phyloP scores from a whole-genome alignment of 257 asterid genomes.

The Buddleja alternifolia region DNA sequence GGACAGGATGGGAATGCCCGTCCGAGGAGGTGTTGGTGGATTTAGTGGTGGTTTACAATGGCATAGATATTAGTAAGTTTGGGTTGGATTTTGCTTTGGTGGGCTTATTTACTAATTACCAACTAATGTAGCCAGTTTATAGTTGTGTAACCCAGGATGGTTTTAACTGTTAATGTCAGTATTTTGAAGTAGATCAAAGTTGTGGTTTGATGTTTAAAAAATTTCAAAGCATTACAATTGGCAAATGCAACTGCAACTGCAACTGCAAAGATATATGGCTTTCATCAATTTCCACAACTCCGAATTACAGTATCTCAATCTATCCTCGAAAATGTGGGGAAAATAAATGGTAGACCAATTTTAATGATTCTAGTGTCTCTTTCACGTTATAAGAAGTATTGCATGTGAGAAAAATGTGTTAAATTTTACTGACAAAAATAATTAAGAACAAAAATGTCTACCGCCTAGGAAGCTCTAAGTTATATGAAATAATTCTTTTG shows the following conservation, averaged over 20 bases:
- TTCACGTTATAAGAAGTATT: too few species aligned
- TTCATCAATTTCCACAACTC: too few species aligned
- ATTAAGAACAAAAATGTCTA: too few species aligned
- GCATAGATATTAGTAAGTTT: conserved; percentile 44
- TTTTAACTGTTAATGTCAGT: neutral
- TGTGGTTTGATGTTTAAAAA: conserved; percentile 10
- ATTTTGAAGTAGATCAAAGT: conserved; percentile 15
- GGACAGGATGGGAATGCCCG: conserved; percentile 79
- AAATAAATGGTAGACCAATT: too few species aligned
- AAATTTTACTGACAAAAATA: too few species aligned
- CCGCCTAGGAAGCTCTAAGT: too few species aligned
- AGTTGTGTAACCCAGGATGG: neutral
- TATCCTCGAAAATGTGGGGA: too few species aligned
- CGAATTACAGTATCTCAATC: too few species aligned
- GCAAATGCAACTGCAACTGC: conserved; percentile 16
- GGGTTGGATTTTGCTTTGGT: neutral
- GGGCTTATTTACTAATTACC: neutral
- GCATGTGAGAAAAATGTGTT: too few species aligned
- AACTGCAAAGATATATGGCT: too few species aligned
- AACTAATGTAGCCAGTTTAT: conserved; percentile 20
- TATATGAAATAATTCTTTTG: too few species aligned
- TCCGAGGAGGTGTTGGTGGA: conserved; percentile 49
- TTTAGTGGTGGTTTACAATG: conserved; percentile 51
- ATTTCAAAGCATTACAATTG: conserved; percentile 10
- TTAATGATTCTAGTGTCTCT: too few species aligned